Conservation (phyloP, 345 rosid genomes). For the Rhodomyrtus tomentosa region DNA sequence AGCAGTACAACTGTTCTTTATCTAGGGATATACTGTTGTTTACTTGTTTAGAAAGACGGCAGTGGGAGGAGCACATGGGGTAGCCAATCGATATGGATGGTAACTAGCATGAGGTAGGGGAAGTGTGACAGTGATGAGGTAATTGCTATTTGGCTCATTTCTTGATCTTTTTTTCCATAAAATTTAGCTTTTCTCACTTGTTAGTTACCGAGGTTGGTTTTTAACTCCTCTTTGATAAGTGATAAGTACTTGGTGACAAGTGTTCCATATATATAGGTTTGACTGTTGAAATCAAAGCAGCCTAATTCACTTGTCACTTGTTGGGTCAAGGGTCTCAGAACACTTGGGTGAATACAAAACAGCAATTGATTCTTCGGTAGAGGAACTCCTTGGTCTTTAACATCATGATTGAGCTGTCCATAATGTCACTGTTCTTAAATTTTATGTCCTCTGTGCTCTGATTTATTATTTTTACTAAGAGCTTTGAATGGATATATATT, state of each 20-base stretch:
- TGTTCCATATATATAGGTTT: not conserved
- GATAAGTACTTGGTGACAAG: not conserved
- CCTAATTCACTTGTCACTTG: not conserved
- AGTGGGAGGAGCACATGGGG: not conserved
- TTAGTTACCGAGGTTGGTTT: not conserved
- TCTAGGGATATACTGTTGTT: not conserved
- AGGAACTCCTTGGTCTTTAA: not conserved
- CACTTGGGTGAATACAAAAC: not conserved
- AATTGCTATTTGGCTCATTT: not conserved
- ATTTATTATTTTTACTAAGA: not conserved
- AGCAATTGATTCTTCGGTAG: not conserved
- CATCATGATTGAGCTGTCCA: not conserved
- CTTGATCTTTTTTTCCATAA: not conserved
- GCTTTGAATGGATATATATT: not conserved
- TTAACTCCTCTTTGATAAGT: not conserved
- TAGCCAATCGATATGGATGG: not conserved
- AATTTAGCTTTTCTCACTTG: not conserved
- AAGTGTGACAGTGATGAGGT: not conserved
- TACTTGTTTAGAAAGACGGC: not conserved
- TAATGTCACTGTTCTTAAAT: not conserved
- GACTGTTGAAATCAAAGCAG: not conserved
- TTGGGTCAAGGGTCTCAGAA: not conserved
- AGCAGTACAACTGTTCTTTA: not conserved
- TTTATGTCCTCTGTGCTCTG: not conserved
- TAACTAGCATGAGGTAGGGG: not conserved